phyloP scores from a whole-genome alignment of 2,329 filamentous ascomycete species.

The Fulvia fulva region DNA sequence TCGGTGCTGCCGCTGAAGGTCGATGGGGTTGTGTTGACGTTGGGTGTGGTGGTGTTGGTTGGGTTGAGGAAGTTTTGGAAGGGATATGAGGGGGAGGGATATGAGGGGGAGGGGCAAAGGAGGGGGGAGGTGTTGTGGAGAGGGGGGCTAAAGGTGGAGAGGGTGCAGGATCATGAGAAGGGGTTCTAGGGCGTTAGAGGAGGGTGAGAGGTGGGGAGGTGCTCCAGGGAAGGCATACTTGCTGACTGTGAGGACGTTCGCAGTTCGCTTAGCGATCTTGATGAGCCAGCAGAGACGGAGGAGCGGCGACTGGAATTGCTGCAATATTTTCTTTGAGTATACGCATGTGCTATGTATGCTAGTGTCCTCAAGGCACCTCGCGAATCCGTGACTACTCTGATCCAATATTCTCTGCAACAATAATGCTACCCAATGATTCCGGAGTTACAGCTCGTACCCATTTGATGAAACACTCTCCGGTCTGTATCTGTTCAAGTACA shows the following conservation, averaged over 20 bases:
- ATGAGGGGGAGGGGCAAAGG: neutral
- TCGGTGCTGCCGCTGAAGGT: neutral
- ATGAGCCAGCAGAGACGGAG: too few relatives aligned
- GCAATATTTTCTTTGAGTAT: too few relatives aligned
- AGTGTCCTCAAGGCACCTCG: too few relatives aligned
- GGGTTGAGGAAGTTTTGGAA: neutral
- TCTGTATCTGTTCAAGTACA: slow-evolving; percentile 4
- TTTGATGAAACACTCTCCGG: neutral
- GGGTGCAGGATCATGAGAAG: neutral
- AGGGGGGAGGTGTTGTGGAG: neutral
- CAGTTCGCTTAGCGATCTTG: too few relatives aligned
- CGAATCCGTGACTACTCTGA: too few relatives aligned
- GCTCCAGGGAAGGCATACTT: too few relatives aligned
- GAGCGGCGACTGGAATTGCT: too few relatives aligned
- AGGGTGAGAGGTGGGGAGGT: neutral
- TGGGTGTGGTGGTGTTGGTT: neutral
- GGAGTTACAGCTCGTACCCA: neutral
- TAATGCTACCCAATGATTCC: neutral
- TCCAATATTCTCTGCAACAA: neutral
- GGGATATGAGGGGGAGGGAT: neutral
- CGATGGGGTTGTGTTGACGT: neutral
- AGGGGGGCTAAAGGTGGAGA: neutral
- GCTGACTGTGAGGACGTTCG: too few relatives aligned
- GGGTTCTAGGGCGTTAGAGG: neutral
- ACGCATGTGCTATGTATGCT: too few relatives aligned